phyloP scores from a whole-genome alignment of 2,329 filamentous ascomycete species.

The Aspergillus candidus region DNA sequence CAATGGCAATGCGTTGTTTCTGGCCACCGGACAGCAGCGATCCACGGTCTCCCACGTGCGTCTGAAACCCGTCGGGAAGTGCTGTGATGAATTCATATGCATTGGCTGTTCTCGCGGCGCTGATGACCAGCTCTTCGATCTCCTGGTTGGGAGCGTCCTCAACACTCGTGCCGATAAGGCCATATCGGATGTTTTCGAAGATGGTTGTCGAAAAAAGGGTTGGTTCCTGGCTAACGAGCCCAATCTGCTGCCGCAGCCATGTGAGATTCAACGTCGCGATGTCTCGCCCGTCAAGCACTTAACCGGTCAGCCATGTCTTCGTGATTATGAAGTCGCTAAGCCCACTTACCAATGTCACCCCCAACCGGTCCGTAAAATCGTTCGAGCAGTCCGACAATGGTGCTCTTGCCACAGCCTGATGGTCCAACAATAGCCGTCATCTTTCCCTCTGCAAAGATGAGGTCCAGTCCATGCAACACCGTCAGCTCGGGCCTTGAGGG shows the following conservation, averaged over 20 bases:
- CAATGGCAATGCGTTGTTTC: no score
- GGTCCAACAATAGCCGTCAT: slow-evolving; percentile 63
- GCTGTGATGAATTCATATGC: no score
- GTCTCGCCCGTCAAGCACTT: slow-evolving; percentile 62
- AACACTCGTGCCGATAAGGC: slow-evolving; percentile 51
- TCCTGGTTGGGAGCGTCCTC: no score
- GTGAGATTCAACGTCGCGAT: slow-evolving; percentile 61
- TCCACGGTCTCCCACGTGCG: no score
- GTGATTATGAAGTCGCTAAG: no score
- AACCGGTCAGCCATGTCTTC: no score
- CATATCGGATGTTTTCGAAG: slow-evolving; percentile 64
- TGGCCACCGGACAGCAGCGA: no score
- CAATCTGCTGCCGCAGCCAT: slow-evolving; percentile 45
- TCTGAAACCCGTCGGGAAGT: no score
- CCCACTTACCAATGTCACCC: slow-evolving; percentile 23
- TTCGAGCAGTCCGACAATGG: slow-evolving; percentile 64
- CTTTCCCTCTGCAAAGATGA: slow-evolving; percentile 34
- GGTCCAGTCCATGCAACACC: slow-evolving; percentile 29
- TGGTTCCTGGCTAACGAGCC: slow-evolving; percentile 79
- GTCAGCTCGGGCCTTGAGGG: slow-evolving; percentile 35
- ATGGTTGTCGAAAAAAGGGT: slow-evolving; percentile 77
- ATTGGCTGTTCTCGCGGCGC: no score
- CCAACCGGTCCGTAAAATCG: slow-evolving; percentile 58
- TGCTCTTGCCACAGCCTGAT: slow-evolving; percentile 68
- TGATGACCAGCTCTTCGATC: no score